Base-by-base conservation (phyloP, 1,139 yeast genomes). In the Pichia sp. region DNA sequence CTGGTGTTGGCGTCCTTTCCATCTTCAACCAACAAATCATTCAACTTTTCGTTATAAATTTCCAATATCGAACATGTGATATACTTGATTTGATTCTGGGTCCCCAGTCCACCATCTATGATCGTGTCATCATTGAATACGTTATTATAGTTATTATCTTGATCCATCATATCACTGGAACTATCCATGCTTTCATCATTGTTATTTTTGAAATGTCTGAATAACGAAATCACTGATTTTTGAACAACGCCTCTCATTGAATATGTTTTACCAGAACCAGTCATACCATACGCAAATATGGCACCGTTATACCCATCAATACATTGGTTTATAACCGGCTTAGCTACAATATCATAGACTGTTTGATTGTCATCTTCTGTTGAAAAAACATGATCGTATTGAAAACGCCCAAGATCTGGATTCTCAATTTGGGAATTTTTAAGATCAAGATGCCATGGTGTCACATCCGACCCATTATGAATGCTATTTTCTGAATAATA, bases 221-320 rank as follows among this genome's bases (percentile, higher is more conserved):
- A 53, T 6, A 53, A 17, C 20, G 31, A 14, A n/a, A 34, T 17
- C 10, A 48, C 21, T 1, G 55, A 46, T 17, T 44, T 34, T 12
- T 62, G 56, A 0, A 68, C 71, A 12, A 76, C 71, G 31, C 96
- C 96, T 54, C 85, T 85, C 96, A 91, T 89, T 3, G 95, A 84
- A 61, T 80, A 85, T 0, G 98, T 91, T 64, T 91, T 91, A 30
- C 98, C 98, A 1, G 96, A 88, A 0, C 98, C 98, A 0, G 98
- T 89, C 91, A 87, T 87, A 42, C 96, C 96, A 61, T 90, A 89
- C 2, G 96, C 96, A 66, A 91, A 89, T 1, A 91, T 83, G 0
- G 96, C 91, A 10, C 93, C 95, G 61, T 90, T 89, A 63, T 71
- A 90, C 0, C 96, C 96, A 32, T 83, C 83, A 54, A 89, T 70